Conservation (phyloP, 2,329 filamentous ascomycete genomes). For the Juglanconis sp. region DNA sequence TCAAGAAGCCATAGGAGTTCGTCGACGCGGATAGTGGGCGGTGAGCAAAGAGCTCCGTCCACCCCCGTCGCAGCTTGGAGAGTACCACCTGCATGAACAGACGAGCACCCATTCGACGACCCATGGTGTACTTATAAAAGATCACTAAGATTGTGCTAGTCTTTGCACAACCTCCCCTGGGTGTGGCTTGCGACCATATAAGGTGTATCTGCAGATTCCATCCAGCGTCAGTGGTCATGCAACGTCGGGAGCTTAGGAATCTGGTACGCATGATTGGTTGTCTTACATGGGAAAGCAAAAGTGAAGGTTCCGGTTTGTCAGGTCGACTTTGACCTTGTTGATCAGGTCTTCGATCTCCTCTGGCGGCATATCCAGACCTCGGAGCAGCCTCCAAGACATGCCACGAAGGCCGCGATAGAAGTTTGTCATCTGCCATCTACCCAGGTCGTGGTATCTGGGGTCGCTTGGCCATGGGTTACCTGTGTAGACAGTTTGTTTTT, state of each 20-base stretch:
- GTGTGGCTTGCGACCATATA: conserved; percentile 19
- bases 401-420: conserved; percentile 27
- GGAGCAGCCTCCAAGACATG: conserved; percentile 26
- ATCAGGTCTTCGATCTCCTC: conserved; percentile 25
- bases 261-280: background rate
- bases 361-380: conserved; percentile 24
- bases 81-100: no score
- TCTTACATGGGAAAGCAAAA: conserved; percentile 23
- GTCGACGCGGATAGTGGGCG: no score
- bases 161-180: background rate
- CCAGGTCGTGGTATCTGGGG: conserved; percentile 24
- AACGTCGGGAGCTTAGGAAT: background rate
- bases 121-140: no score
- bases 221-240: background rate
- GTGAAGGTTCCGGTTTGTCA: conserved; percentile 21
- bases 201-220: conserved; percentile 17
- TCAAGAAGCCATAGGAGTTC: no score
- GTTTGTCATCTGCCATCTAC: conserved; percentile 28
- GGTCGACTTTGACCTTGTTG: conserved; percentile 21
- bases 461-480: conserved; percentile 30
- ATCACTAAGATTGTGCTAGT: no score
- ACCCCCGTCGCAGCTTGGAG: no score
- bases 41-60: no score
- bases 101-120: no score
- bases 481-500: conserved; percentile 17